Base-by-base conservation (phyloP, 148 eudicot species). In the Silene latifolia region DNA sequence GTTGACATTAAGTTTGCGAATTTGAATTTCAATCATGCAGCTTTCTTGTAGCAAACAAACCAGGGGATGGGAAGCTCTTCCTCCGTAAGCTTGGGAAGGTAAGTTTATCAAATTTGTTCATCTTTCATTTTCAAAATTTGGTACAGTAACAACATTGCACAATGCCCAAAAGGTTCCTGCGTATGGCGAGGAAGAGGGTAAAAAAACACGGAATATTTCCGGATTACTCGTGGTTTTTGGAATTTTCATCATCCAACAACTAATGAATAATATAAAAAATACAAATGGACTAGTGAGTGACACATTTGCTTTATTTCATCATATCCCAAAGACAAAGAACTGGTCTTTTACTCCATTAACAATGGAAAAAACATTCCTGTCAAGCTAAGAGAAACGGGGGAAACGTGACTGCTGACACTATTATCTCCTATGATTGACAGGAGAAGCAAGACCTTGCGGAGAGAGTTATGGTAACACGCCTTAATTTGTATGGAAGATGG, bases 401-500 rank as follows among this genome's bases (percentile, higher is more conserved):
- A 61, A 20, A 58, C 73, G 24, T 20, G 72, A 65, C 48, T 67
- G 17, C 6, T 20, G 57, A 46, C 46, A 44, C 66, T 21, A 63
- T 42, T 21, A 2, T 77, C 25, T 54, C 71, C 12, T 48, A 8
- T 11, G 21, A 27, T 61, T 69, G 64, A 72, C 82, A 95, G 99
- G 99, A 95, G 85, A 83, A 81, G 76, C 96, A 86, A 69, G 94
- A 87, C 17, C 99, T 95, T 56, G 99, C 97, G 0, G 98, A 92
- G 77, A 88, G 97, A 81, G 93, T 96, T 53, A 96, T 92, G 99
- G 80, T 84, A 79, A 92, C 97, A 12, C 91, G 99, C 8, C 99
- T 95, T 77, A 90, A 90, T 83, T 88, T 95, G 46, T 95, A 92
- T 32, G 98, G 90, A 53, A 90, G 87, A 87, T 95, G 99, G 99